Evolutionary conservation across 352 stramenopile species (phyloP).

Genomic region (Globisporangium carolinianum): DNA sequence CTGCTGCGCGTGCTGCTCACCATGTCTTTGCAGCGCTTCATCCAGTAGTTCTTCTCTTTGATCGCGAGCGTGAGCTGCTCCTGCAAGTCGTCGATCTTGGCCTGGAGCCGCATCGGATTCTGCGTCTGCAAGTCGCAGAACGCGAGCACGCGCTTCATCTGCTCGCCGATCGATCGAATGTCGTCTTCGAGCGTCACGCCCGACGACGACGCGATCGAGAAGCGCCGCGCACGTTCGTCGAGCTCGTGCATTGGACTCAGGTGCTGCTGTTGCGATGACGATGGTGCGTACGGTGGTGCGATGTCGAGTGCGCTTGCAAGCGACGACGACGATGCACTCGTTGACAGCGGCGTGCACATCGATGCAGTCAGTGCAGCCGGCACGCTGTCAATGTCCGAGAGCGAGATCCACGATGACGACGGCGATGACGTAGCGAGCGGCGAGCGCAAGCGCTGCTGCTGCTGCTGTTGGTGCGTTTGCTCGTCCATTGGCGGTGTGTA

Average conservation of each 20-base stretch:
- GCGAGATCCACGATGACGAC: slow-evolving; percentile 14
- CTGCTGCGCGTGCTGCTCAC: not conserved
- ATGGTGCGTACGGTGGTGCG: slow-evolving; percentile 1
- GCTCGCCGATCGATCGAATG: slow-evolving; percentile 66
- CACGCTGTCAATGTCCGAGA: slow-evolving; percentile 9
- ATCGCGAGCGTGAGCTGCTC: slow-evolving; percentile 69
- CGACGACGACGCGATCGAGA: slow-evolving; percentile 44
- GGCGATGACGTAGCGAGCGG: slow-evolving; percentile 1
- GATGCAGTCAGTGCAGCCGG: not conserved
- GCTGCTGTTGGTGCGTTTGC: not conserved
- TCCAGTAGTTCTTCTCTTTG: slow-evolving; percentile 88
- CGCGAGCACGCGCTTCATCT: slow-evolving; percentile 75
- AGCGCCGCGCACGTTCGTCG: slow-evolving; percentile 16
- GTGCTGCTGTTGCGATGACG: slow-evolving; percentile 4
- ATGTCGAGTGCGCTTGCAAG: slow-evolving; percentile 7
- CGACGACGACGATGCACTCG: slow-evolving; percentile 11
- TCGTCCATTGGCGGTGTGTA: slow-evolving; percentile 2
- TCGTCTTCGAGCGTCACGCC: slow-evolving; percentile 63
- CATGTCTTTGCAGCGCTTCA: slow-evolving; percentile 79
- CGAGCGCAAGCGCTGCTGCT: slow-evolving; percentile 1
- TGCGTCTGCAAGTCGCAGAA: slow-evolving; percentile 73
- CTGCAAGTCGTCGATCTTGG: slow-evolving; percentile 74
- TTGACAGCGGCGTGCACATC: slow-evolving; percentile 3
- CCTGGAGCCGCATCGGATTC: slow-evolving; percentile 63
- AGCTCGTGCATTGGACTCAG: not conserved